Percentiles rank a stretch among this genome's conserved stretches.
Conservation (phyloP, 129 eudicot genomes). For the Apium graveolens region DNA sequence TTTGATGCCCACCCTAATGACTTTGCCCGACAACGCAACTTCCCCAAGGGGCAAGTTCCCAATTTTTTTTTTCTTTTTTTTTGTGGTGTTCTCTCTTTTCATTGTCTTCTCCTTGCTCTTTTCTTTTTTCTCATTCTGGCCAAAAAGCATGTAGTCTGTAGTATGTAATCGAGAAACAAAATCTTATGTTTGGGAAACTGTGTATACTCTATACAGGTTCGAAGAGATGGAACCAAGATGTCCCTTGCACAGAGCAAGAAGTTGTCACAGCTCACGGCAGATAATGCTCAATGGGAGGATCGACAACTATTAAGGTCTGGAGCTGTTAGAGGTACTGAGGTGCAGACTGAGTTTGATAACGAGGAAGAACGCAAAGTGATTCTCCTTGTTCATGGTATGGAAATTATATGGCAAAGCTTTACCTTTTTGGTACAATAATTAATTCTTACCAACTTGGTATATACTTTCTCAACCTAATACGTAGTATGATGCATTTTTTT, state of each 20-base stretch:
- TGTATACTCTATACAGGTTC: slow-evolving; percentile 25
- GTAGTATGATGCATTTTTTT: not conserved
- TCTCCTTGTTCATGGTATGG: slow-evolving; percentile 60
- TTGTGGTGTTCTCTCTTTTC: too few relatives aligned
- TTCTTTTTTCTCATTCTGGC: too few relatives aligned
- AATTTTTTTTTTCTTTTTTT: too few relatives aligned
- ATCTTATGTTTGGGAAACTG: not conserved
- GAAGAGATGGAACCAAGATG: slow-evolving; percentile 62
- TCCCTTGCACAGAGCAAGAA: slow-evolving; percentile 71
- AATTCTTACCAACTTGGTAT: not conserved
- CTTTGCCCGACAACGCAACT: too few relatives aligned
- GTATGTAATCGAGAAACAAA: too few relatives aligned
- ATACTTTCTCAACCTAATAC: not conserved
- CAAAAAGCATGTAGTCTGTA: too few relatives aligned
- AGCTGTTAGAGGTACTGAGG: slow-evolving; percentile 67
- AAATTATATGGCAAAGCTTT: not conserved
- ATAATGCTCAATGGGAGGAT: slow-evolving; percentile 78
- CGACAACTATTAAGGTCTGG: slow-evolving; percentile 73
- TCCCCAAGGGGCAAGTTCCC: too few relatives aligned
- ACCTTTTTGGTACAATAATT: not conserved
- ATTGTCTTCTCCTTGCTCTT: too few relatives aligned
- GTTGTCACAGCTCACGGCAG: slow-evolving; percentile 58
- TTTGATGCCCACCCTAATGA: too few relatives aligned
- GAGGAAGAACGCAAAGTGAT: slow-evolving; percentile 64
- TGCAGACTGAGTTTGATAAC: slow-evolving; percentile 64